A percentile compares a stretch with the other conserved stretches of the same genome.
phyloP scores from a whole-genome alignment of 805 yeast species.

The Starmerella cellae region DNA sequence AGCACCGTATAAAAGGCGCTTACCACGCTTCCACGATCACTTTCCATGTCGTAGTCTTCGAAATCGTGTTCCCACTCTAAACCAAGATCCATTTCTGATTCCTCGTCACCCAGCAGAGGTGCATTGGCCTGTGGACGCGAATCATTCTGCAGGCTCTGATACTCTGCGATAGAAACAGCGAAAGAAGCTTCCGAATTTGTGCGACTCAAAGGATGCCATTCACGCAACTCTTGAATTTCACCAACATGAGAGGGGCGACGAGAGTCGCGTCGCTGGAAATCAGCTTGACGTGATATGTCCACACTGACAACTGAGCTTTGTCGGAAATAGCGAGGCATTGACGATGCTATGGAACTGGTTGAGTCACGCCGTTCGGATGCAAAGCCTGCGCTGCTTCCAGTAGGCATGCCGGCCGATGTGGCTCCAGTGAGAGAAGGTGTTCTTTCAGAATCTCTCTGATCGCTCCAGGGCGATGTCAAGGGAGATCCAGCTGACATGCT shows the following conservation, averaged over 20 bases:
- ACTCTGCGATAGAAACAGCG: constrained; percentile 19
- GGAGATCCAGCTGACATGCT: constrained; percentile 4
- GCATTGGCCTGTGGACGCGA: constrained; percentile 8
- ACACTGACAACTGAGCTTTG: constrained; percentile 22
- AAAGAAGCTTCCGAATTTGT: constrained; percentile 15
- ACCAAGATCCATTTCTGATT: constrained; percentile 16
- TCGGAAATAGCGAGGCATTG: constrained; percentile 19
- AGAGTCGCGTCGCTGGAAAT: constrained; percentile 3
- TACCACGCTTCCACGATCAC: constrained; percentile 15
- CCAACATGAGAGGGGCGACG: constrained; percentile 17
- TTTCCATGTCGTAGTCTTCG: constrained; percentile 17
- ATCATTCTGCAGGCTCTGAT: constrained; percentile 12
- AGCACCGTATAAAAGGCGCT: constrained; percentile 18
- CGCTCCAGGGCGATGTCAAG: constrained; percentile 1
- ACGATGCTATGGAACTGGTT: too few relatives aligned
- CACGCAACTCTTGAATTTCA: constrained; percentile 16
- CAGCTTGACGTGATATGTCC: constrained; percentile 19
- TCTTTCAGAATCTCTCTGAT: too few relatives aligned
- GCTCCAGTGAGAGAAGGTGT: too few relatives aligned
- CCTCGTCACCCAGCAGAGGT: constrained; percentile 16
- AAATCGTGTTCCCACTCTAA: constrained; percentile 19
- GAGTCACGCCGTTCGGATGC: too few relatives aligned
- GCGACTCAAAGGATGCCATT: constrained; percentile 15
- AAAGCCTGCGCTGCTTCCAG: too few relatives aligned
- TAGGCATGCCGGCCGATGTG: too few relatives aligned